Evolutionary conservation across 768 basidiomycete species (phyloP).

Genomic region (Auricularia sp.): DNA sequence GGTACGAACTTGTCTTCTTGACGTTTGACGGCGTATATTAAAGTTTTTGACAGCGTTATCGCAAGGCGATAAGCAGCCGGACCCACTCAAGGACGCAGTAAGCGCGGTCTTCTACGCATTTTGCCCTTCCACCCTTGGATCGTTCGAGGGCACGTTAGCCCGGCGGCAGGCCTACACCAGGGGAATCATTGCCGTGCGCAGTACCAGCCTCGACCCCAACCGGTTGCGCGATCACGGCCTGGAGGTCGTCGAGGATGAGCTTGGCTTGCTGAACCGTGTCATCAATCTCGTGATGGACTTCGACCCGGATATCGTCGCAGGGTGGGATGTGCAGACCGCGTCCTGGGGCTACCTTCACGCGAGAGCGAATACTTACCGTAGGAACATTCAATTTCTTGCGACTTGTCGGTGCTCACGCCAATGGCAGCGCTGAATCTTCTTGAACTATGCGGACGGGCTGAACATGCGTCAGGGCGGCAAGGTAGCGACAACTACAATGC

Average conservation of each 20-base stretch:
- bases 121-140: slow-evolving; percentile 34
- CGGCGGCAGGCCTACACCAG: slow-evolving; percentile 23
- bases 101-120: slow-evolving; percentile 64
- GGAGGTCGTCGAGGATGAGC: slow-evolving; percentile 53
- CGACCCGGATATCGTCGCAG: slow-evolving; percentile 86
- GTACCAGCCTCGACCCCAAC: slow-evolving; percentile 27
- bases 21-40: neutral
- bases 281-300: slow-evolving; percentile 63
- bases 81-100: slow-evolving; percentile 58
- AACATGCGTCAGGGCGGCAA: slow-evolving; percentile 26
- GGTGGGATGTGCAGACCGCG: slow-evolving; percentile 82
- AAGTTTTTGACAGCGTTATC: slow-evolving; percentile 42
- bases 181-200: slow-evolving; percentile 47
- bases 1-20: slow-evolving; percentile 37
- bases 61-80: slow-evolving; percentile 44
- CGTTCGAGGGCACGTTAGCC: slow-evolving; percentile 27
- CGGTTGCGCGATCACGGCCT: slow-evolving; percentile 34
- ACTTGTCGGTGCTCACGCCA: neutral
- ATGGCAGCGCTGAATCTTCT: slow-evolving; percentile 55
- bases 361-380: slow-evolving; percentile 55
- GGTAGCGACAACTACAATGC: slow-evolving; percentile 60
- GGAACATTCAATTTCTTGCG: slow-evolving; percentile 3
- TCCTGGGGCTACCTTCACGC: slow-evolving; percentile 86
- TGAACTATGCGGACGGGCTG: slow-evolving; percentile 69
- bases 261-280: slow-evolving; percentile 69